Evolutionary conservation across 202 grass and related monocot species (phyloP).

Genomic region (Alloteropsis angusta): DNA sequence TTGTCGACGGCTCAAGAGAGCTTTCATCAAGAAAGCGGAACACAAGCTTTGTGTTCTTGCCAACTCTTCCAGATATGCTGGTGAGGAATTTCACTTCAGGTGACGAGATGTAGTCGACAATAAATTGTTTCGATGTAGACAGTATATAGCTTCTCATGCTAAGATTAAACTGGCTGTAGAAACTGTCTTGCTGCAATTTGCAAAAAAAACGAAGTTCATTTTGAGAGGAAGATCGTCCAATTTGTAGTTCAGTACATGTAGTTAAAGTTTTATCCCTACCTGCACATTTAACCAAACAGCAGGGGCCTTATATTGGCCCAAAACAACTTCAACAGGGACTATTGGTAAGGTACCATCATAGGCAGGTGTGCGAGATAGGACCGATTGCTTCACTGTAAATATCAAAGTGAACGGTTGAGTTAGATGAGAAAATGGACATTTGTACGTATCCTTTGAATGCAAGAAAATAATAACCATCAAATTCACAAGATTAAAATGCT

Average conservation of each 20-base stretch:
- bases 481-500: constrained; percentile 7
- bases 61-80: constrained; percentile 46
- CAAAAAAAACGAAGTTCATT: constrained; percentile 5
- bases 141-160: constrained; percentile 62
- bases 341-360: constrained; percentile 13
- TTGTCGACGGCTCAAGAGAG: constrained; percentile 58
- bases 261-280: constrained; percentile 37
- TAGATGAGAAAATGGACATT: not conserved
- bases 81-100: constrained; percentile 69
- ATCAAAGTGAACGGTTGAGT: not conserved
- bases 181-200: constrained; percentile 50
- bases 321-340: constrained; percentile 17
- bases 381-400: constrained; percentile 48
- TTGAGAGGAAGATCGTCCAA: constrained; percentile 7
- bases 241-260: constrained; percentile 5
- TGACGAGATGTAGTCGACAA: constrained; percentile 59
- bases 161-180: constrained; percentile 63
- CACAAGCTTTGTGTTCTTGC: constrained; percentile 58
- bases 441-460: not conserved
- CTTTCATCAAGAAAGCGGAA: constrained; percentile 58
- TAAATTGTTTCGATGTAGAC: constrained; percentile 14
- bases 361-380: constrained; percentile 18
- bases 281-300: constrained; percentile 83
- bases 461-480: not conserved
- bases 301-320: not conserved